phyloP scores from a whole-genome alignment of 129 eudicot genomes.

The Centrapalus pauciflorus region DNA sequence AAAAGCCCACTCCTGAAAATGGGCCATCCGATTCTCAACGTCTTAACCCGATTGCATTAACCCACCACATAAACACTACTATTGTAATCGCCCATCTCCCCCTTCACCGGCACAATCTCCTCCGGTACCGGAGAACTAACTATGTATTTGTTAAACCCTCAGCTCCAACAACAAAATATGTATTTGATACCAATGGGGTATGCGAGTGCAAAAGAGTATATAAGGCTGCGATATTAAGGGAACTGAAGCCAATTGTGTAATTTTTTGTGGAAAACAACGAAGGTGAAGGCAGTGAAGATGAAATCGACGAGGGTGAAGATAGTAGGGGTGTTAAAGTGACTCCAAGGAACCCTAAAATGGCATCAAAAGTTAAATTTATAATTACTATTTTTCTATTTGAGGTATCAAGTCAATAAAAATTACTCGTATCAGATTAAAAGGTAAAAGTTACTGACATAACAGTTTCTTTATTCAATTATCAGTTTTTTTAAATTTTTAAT shows the following conservation, averaged over 20 bases:
- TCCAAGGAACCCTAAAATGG: constrained; percentile 76
- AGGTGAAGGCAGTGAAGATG: not conserved
- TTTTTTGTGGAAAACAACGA: constrained; percentile 7
- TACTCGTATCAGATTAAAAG: too few relatives aligned
- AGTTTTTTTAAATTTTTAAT: too few relatives aligned
- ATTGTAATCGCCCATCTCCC: not conserved
- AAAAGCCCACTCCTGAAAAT: not conserved
- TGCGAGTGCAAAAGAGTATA: constrained; percentile 40
- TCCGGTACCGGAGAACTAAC: constrained; percentile 22
- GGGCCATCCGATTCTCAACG: not conserved
- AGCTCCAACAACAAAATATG: constrained; percentile 14
- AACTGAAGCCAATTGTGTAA: constrained; percentile 56
- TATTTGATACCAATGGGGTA: constrained; percentile 23
- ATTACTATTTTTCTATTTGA: too few relatives aligned
- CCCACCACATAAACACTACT: too few relatives aligned
- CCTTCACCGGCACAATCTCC: not conserved
- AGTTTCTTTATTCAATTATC: too few relatives aligned
- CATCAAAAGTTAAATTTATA: too few relatives aligned
- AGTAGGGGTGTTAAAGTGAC: constrained; percentile 39
- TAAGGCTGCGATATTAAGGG: constrained; percentile 53
- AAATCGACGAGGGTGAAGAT: constrained; percentile 7
- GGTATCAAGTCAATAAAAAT: too few relatives aligned
- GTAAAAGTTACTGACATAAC: too few relatives aligned
- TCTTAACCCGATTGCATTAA: constrained; percentile 9
- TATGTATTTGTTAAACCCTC: constrained; percentile 24